Conservation (phyloP, 805 yeast genomes). For the Wickerhamomyces kurtzmanii region DNA sequence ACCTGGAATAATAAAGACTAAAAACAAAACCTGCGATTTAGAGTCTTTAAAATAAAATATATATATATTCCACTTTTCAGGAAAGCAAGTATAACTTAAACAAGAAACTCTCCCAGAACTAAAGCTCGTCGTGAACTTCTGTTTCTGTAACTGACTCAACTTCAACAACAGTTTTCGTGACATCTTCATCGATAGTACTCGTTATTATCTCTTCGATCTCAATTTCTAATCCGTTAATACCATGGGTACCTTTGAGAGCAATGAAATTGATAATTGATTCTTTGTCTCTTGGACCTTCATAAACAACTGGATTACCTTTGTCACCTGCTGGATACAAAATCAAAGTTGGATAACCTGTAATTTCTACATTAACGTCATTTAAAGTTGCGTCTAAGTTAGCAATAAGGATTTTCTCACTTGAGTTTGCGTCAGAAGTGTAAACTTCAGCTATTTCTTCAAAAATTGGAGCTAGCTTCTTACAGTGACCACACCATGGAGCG, state of each 20-base stretch:
- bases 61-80: no score
- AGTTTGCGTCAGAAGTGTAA: conserved; percentile 40
- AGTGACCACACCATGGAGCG: conserved; percentile 98
- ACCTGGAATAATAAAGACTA: no score
- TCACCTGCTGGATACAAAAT: conserved; percentile 84
- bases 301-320: conserved; percentile 54
- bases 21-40: no score
- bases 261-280: conserved; percentile 65
- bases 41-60: no score
- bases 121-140: conserved; percentile 14
- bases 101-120: no score
- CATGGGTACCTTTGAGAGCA: conserved; percentile 53
- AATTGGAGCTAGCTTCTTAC: conserved; percentile 82
- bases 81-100: no score
- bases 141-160: conserved; percentile 21
- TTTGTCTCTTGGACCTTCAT: conserved; percentile 63
- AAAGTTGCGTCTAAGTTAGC: conserved; percentile 86
- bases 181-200: conserved; percentile 10
- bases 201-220: conserved; percentile 16
- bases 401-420: conserved; percentile 48
- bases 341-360: conserved; percentile 89
- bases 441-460: conserved; percentile 80
- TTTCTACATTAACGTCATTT: conserved; percentile 79
- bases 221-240: conserved; percentile 43
- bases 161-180: conserved; percentile 19